Base-by-base conservation (phyloP, 495 filamentous ascomycete species). In the Terfezia boudieri region DNA sequence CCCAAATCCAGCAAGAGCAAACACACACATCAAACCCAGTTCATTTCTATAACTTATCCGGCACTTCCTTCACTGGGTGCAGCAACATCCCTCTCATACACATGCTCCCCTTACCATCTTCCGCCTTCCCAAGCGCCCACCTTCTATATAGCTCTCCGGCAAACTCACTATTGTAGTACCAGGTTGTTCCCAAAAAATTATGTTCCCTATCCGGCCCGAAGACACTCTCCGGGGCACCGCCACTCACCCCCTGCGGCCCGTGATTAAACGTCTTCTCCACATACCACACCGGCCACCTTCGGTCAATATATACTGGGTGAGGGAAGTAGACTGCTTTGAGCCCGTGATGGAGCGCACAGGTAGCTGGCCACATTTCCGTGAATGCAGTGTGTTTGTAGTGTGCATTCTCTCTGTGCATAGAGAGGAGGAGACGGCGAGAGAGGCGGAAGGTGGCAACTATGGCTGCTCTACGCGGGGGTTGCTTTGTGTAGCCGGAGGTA, bases 341-440 rank as follows among this genome's bases (percentile, higher is more conserved):
- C 10, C 90, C 90, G 64, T 96, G 90, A 53, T 96, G 92, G 4
- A 98, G 73, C 8, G 88, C 83, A 5, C 79, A 74, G 0, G 83
- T 84, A 16, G 82, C 82, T 0, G 88, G 82, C 84, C 84, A 95
- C 87, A 95, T 95, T 67, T 98, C 90, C 0, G 84, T 83, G 70
- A 94, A 96, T 69, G 90, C 88, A 58, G 81, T 82, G 68, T 89
- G 89, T 52, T 82, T 84, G 53, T 80, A 73, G 60, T 83, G 74
- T 2, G 75, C 76, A 22, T 84, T 93, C 63, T 94, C 88, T 54
- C 75, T 73, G 70, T 98, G 90, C 90, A 98, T 98, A 22, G 79
- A 80, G 49, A 72, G 64, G 36, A 98, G 76, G 2, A 98, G 76
- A 38, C 83, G 79, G 54, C 81, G 79, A 12, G 84, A 92, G 57